Evolutionary conservation across 2,329 filamentous ascomycete species (phyloP).

Genomic region (Zymoseptoria crescenta): DNA sequence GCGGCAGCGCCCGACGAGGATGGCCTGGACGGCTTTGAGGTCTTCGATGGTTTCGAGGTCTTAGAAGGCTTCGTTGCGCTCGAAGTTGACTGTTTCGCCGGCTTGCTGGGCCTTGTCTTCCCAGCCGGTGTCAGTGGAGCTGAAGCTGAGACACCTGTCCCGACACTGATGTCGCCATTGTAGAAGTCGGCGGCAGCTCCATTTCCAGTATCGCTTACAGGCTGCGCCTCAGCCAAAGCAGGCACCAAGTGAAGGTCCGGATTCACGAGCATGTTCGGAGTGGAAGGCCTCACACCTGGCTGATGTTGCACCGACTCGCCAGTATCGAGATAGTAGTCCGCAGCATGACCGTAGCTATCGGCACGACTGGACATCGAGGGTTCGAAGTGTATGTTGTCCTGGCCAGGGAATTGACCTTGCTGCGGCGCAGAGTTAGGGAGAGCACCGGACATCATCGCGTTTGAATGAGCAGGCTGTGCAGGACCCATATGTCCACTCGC

Average conservation of each 20-base stretch:
- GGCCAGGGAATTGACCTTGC: constrained; percentile 50
- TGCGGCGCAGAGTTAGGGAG: constrained; percentile 20
- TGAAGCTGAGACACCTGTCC: constrained; percentile 9
- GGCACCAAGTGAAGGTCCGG: constrained; percentile 53
- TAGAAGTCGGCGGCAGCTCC: constrained; percentile 55
- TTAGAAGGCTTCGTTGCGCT: constrained; percentile 19
- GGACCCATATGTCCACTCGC: constrained; percentile 14
- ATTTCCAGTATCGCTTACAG: constrained; percentile 52
- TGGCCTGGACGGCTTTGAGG: constrained; percentile 24
- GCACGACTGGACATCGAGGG: constrained; percentile 28
- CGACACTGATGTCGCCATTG: constrained; percentile 21
- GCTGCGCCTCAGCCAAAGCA: constrained; percentile 44
- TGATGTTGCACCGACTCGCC: constrained; percentile 53
- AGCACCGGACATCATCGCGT: constrained; percentile 25
- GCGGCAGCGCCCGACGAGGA: constrained; percentile 30
- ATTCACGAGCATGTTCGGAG: constrained; percentile 45
- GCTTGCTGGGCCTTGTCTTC: constrained; percentile 28
- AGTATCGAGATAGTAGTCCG: constrained; percentile 56
- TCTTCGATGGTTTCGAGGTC: constrained; percentile 8
- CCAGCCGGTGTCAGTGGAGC: constrained; percentile 14
- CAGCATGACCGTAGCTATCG: constrained; percentile 44
- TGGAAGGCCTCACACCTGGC: constrained; percentile 50
- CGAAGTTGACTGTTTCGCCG: constrained; percentile 20
- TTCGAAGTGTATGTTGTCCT: constrained; percentile 39
- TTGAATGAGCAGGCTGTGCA: constrained; percentile 4